Conservation (phyloP, 2,329 filamentous ascomycete genomes). For the Colletotrichum tanaceti region DNA sequence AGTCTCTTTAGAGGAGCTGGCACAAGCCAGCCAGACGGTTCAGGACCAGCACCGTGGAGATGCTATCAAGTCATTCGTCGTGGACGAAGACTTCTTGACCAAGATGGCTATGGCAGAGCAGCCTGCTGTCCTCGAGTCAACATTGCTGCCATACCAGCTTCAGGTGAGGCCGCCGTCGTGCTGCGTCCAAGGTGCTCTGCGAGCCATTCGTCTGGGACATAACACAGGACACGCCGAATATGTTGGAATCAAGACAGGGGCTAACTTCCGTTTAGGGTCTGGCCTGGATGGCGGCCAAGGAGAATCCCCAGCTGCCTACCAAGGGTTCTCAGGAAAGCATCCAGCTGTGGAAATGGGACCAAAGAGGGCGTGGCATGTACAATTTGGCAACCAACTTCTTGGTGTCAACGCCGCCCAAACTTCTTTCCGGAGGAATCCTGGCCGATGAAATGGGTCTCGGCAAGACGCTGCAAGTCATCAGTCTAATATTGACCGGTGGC, state of each 20-base stretch:
- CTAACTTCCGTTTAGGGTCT: constrained; percentile 68
- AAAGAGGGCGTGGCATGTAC: constrained; percentile 59
- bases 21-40: constrained; percentile 74
- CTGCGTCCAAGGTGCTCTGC: not conserved
- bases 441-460: constrained; percentile 95
- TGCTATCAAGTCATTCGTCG: constrained; percentile 76
- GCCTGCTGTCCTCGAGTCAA: constrained; percentile 72
- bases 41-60: constrained; percentile 73
- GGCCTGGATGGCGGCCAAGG: constrained; percentile 83
- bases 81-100: constrained; percentile 75
- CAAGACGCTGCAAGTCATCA: constrained; percentile 89
- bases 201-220: not conserved
- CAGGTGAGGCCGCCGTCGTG: constrained; percentile 54
- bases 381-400: constrained; percentile 80
- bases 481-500: constrained; percentile 72
- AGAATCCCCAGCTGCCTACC: constrained; percentile 74
- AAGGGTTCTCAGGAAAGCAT: constrained; percentile 68
- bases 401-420: constrained; percentile 64
- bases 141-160: constrained; percentile 82
- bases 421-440: constrained; percentile 85
- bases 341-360: constrained; percentile 79
- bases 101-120: constrained; percentile 79
- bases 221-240: not conserved
- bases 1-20: constrained; percentile 70
- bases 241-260: constrained; percentile 2